A percentile compares a stretch with the other conserved stretches of the same genome.
These are phyloP conservation scores for Nicotiana benthamiana DNA, from an alignment of 257 asterid species.

Conservation along the genomic window DNA sequence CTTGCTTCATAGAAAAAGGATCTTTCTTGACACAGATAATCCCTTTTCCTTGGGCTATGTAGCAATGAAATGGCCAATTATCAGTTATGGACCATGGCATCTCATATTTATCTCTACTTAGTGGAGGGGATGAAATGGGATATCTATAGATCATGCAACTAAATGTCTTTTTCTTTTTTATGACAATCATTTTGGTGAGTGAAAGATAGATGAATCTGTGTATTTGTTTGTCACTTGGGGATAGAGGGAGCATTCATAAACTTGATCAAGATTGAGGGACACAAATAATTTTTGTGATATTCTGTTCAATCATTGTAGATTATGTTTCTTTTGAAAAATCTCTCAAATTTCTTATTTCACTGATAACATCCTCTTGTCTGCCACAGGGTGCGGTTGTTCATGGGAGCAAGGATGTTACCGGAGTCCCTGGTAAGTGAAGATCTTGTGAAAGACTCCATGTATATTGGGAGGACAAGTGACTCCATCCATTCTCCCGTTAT, in stretches of 20 bases:
- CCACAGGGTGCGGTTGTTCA: conserved; percentile 37
- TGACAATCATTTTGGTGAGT: too few species aligned
- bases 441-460: neutral
- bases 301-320: neutral
- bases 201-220: too few species aligned
- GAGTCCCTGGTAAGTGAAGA: conserved; percentile 34
- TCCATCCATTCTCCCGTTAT: neutral
- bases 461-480: neutral
- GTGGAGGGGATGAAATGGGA: too few species aligned
- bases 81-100: too few species aligned
- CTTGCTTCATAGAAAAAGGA: too few species aligned
- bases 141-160: too few species aligned
- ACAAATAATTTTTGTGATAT: neutral
- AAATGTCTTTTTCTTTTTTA: too few species aligned
- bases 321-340: neutral
- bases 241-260: neutral
- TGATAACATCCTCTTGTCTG: neutral
- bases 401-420: conserved; percentile 22
- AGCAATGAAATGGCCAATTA: too few species aligned
- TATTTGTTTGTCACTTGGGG: neutral
- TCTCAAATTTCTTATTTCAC: neutral
- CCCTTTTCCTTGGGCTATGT: too few species aligned
- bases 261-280: neutral
- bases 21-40: too few species aligned
- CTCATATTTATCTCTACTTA: too few species aligned